Percentiles rank a stretch among this genome's conserved stretches.
Evolutionary conservation across 257 asterid species (phyloP).

Genomic region (Vinca minor): DNA sequence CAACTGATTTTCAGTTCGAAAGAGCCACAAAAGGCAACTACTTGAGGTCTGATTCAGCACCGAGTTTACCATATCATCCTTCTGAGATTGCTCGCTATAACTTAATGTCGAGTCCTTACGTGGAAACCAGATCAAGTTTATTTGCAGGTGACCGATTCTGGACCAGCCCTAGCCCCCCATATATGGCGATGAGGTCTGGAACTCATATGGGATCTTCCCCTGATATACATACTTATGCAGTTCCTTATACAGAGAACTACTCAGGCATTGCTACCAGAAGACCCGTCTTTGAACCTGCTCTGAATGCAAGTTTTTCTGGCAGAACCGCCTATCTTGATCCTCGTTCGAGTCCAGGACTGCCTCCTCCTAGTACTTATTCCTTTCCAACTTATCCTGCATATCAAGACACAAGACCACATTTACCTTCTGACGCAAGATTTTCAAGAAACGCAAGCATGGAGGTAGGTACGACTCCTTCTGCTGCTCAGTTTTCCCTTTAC

Average conservation of each 20-base stretch:
- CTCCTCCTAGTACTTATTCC: slow-evolving; percentile 19
- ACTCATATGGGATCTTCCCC: slow-evolving; percentile 23
- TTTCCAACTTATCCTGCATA: slow-evolving; percentile 23
- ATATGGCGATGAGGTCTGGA: slow-evolving; percentile 18
- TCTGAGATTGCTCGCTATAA: slow-evolving; percentile 21
- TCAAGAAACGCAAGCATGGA: slow-evolving; percentile 33
- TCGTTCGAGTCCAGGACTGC: slow-evolving; percentile 20
- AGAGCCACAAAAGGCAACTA: slow-evolving; percentile 14
- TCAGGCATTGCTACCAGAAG: slow-evolving; percentile 20
- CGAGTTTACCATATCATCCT: slow-evolving; percentile 19
- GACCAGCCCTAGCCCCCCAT: slow-evolving; percentile 18
- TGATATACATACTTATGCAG: slow-evolving; percentile 21
- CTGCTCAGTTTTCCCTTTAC: slow-evolving; percentile 29
- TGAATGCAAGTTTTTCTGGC: slow-evolving; percentile 4
- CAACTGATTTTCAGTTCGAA: slow-evolving; percentile 45
- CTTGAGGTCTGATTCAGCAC: slow-evolving; percentile 12
- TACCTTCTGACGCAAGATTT: slow-evolving; percentile 29
- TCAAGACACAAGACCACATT: slow-evolving; percentile 26
- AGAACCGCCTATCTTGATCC: slow-evolving; percentile 27
- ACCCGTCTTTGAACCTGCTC: slow-evolving; percentile 26
- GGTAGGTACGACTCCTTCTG: slow-evolving; percentile 34
- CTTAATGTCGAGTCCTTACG: slow-evolving; percentile 23
- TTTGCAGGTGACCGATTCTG: slow-evolving; percentile 16
- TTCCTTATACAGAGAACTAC: slow-evolving; percentile 22
- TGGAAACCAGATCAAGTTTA: slow-evolving; percentile 27